Percentiles rank a stretch among this genome's conserved stretches.
These are phyloP conservation scores for Cajanus cajan DNA, from an alignment of 306 rosid species.

Conservation along the genomic window DNA sequence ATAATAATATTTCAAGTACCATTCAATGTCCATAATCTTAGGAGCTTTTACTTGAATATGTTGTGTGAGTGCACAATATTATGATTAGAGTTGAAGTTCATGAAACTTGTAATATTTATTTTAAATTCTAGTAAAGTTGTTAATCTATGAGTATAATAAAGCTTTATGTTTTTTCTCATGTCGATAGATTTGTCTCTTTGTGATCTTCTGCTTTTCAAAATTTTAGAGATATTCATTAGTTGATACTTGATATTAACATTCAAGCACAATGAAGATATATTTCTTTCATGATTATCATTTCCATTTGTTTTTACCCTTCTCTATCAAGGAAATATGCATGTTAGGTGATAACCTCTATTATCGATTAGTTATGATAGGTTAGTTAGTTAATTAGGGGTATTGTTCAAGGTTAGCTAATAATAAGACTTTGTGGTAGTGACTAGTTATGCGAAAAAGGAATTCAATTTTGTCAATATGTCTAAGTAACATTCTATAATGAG, in stretches of 20 bases:
- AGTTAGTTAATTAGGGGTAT: background rate
- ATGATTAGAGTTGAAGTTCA: background rate
- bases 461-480: no score
- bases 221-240: background rate
- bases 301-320: background rate
- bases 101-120: background rate
- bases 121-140: background rate
- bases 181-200: background rate
- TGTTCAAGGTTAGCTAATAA: background rate
- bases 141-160: background rate
- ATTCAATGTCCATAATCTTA: background rate
- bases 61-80: background rate
- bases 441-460: background rate
- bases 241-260: slow-evolving; percentile 5
- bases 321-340: background rate
- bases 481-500: no score
- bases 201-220: background rate
- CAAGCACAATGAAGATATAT: background rate
- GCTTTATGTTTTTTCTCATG: background rate
- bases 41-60: background rate
- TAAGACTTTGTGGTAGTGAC: background rate
- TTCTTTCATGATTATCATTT: background rate
- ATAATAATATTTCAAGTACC: background rate
- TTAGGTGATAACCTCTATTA: background rate
- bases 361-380: background rate